Conservation (phyloP, 2,329 filamentous ascomycete species). For the Aureobasidium sp. region DNA sequence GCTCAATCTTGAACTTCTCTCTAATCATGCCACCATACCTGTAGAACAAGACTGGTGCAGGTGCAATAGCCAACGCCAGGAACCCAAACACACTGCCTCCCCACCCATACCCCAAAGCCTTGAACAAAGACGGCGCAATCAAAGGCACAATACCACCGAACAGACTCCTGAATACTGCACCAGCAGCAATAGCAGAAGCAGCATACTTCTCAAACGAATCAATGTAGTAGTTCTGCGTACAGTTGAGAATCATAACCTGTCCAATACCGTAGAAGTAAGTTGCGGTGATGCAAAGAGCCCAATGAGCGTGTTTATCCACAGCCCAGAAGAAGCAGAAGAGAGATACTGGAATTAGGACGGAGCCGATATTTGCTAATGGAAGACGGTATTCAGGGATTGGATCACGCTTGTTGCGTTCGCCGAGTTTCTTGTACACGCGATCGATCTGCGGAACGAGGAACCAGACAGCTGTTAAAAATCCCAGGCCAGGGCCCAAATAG, state of each 20-base stretch:
- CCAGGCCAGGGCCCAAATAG: conserved; percentile 37
- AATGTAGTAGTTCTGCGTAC: conserved; percentile 48
- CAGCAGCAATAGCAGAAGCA: conserved; percentile 42
- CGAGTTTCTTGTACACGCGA: conserved; percentile 37
- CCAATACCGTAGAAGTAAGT: conserved; percentile 45
- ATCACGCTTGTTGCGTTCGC: conserved; percentile 32
- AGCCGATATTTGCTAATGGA: conserved; percentile 38
- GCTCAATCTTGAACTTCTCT: conserved; percentile 35
- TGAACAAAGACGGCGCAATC: conserved; percentile 36
- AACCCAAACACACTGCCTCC: conserved; percentile 43
- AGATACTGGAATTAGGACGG: conserved; percentile 33
- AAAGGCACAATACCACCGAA: conserved; percentile 41
- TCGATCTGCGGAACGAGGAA: conserved; percentile 41
- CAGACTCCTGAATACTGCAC: conserved; percentile 38
- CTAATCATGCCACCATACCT: conserved; percentile 38
- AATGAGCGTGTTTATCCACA: conserved; percentile 33
- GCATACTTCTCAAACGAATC: conserved; percentile 44
- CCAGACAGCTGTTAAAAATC: conserved; percentile 36
- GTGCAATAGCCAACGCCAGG: conserved; percentile 35
- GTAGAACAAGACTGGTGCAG: conserved; percentile 43
- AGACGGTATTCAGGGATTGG: conserved; percentile 36
- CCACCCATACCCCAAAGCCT: conserved; percentile 41
- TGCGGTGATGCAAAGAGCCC: conserved; percentile 32
- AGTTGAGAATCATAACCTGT: conserved; percentile 45
- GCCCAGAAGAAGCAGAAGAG: conserved; percentile 40